A percentile compares a stretch with the other conserved stretches of the same genome.
These are phyloP conservation scores for Lotmaria passim DNA, from an alignment of 208 protist genomes.

Conservation along the genomic window DNA sequence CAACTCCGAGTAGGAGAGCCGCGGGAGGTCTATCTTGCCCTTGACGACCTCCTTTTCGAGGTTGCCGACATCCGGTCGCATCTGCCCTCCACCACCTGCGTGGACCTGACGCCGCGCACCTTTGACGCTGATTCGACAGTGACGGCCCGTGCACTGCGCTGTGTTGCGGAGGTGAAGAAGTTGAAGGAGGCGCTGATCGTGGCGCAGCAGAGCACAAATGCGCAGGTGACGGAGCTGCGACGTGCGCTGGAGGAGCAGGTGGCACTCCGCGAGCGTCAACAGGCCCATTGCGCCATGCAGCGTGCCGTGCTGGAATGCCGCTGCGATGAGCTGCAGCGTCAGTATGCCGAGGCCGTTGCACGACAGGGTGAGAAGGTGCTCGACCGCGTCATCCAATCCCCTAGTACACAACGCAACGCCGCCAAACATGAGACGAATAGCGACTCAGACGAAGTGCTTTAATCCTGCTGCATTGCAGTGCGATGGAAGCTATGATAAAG, in stretches of 20 bases:
- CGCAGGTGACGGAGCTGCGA: constrained; percentile 25
- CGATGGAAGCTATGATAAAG: too few species aligned
- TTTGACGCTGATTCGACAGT: constrained; percentile 18
- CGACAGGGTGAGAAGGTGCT: constrained; percentile 12
- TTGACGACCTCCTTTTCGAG: constrained; percentile 39
- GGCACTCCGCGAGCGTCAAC: constrained; percentile 5
- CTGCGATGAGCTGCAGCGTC: constrained; percentile 12
- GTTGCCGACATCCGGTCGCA: constrained; percentile 36
- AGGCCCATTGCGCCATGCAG: not conserved
- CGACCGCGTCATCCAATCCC: constrained; percentile 25
- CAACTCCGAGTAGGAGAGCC: not conserved
- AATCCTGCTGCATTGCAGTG: not conserved
- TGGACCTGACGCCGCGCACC: constrained; percentile 19
- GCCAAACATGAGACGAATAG: not conserved
- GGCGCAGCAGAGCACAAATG: constrained; percentile 16
- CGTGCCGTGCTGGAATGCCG: constrained; percentile 8
- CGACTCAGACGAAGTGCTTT: not conserved
- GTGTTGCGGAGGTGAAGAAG: constrained; percentile 24
- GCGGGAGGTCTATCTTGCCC: constrained; percentile 21
- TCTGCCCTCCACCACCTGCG: not conserved
- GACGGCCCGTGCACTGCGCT: constrained; percentile 23
- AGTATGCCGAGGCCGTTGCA: not conserved
- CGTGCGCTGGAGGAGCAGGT: constrained; percentile 29
- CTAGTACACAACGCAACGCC: not conserved
- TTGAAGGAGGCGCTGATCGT: constrained; percentile 27